A percentile compares a stretch with the other conserved stretches of the same genome.
phyloP scores from a whole-genome alignment of 257 asterid species.

The Nicotiana tomentosiformis region DNA sequence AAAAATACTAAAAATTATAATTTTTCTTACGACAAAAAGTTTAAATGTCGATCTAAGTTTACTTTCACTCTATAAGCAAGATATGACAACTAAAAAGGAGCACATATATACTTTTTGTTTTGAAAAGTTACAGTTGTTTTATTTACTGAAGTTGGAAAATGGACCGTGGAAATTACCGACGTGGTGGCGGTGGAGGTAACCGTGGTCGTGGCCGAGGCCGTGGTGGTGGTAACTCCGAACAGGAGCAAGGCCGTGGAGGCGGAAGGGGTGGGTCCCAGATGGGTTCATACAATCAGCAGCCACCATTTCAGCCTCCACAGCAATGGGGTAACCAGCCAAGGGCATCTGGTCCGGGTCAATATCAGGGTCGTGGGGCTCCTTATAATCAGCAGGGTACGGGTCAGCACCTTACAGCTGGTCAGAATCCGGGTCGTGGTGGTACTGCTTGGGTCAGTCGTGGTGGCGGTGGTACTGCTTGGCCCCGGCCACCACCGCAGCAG shows the following conservation, averaged over 20 bases:
- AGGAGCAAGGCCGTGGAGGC: neutral
- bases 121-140: neutral
- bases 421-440: neutral
- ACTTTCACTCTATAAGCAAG: no score
- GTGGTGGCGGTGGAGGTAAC: slow-evolving; percentile 6
- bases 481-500: no score
- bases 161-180: neutral
- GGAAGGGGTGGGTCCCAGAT: slow-evolving; percentile 8
- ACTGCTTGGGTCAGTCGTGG: neutral
- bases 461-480: no score
- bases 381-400: neutral
- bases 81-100: no score
- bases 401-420: neutral
- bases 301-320: slow-evolving; percentile 11
- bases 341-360: neutral
- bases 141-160: neutral
- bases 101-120: no score
- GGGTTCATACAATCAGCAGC: neutral
- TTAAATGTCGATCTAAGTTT: no score
- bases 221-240: neutral
- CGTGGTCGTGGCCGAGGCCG: slow-evolving; percentile 17
- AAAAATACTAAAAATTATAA: no score
- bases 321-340: slow-evolving; percentile 16
- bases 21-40: no score
- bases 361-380: neutral